A percentile compares a stretch with the other conserved stretches of the same genome.
These are phyloP conservation scores for Venturia pyrina DNA, from an alignment of 2,329 filamentous ascomycete species.

Conservation along the genomic window DNA sequence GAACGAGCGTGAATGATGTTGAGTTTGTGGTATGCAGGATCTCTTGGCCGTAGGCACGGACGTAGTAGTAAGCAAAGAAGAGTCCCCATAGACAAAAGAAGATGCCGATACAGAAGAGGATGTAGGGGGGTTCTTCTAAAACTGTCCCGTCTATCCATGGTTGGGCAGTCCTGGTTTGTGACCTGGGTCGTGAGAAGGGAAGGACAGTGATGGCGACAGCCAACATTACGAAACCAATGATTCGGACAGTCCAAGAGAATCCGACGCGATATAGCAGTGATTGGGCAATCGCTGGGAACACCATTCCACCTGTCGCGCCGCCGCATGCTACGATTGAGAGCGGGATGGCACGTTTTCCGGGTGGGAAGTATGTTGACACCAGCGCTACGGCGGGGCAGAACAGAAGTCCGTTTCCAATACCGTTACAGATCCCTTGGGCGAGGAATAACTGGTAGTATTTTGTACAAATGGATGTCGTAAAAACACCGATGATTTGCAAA, in stretches of 20 bases:
- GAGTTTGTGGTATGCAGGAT: conserved; percentile 38
- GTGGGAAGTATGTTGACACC: conserved; percentile 31
- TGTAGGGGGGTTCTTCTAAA: conserved; percentile 41
- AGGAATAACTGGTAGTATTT: conserved; percentile 19
- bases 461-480: conserved; percentile 14
- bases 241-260: conserved; percentile 20
- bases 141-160: conserved; percentile 42
- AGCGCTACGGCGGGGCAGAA: conserved; percentile 34
- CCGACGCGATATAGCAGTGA: conserved; percentile 17
- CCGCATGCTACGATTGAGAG: conserved; percentile 30
- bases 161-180: conserved; percentile 40
- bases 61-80: conserved; percentile 29
- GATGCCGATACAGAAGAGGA: conserved; percentile 31
- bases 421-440: conserved; percentile 41
- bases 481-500: conserved; percentile 7
- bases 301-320: conserved; percentile 27
- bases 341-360: conserved; percentile 29
- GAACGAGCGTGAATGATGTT: conserved; percentile 44
- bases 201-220: conserved; percentile 16
- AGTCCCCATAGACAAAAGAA: conserved; percentile 39
- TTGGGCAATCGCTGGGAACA: conserved; percentile 16
- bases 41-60: conserved; percentile 29
- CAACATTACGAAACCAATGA: conserved; percentile 22
- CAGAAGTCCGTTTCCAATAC: conserved; percentile 36
- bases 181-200: conserved; percentile 37